Percentiles rank a stretch among this genome's conserved stretches.
Evolutionary conservation across 2,329 filamentous ascomycete genomes (phyloP).

Genomic region (Cladosporium sp.): DNA sequence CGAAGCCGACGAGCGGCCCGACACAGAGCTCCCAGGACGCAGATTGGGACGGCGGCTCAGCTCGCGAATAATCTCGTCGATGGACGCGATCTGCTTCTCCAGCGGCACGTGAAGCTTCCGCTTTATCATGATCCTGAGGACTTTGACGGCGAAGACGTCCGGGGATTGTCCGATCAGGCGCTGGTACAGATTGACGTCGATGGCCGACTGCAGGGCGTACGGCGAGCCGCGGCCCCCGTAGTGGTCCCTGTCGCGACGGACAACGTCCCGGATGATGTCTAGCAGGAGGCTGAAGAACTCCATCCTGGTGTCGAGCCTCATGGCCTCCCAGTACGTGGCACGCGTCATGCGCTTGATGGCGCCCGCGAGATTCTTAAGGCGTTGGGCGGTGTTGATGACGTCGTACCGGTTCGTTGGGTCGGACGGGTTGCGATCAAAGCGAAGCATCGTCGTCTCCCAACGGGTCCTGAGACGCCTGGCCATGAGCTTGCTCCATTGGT

Average conservation of each 20-base stretch:
- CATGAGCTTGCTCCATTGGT: background rate
- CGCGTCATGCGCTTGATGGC: background rate
- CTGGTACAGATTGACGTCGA: background rate
- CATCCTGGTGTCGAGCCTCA: background rate
- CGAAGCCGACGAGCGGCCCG: no score
- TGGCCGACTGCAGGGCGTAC: background rate
- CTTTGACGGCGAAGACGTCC: background rate
- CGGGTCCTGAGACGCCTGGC: background rate
- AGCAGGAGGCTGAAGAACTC: background rate
- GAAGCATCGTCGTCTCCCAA: background rate
- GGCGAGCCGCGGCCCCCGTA: background rate
- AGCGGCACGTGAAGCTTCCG: background rate
- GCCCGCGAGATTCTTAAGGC: background rate
- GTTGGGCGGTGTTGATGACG: background rate
- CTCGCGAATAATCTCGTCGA: background rate
- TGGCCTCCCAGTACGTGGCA: background rate
- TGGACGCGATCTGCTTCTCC: background rate
- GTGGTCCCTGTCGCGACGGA: background rate
- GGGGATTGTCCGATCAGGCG: background rate
- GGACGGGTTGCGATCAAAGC: background rate
- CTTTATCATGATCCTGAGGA: background rate
- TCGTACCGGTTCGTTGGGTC: background rate
- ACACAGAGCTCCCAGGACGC: no score
- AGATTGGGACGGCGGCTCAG: background rate
- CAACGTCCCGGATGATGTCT: background rate